Conservation (phyloP, 2,329 filamentous ascomycete species). For the Colletotrichum lini region DNA sequence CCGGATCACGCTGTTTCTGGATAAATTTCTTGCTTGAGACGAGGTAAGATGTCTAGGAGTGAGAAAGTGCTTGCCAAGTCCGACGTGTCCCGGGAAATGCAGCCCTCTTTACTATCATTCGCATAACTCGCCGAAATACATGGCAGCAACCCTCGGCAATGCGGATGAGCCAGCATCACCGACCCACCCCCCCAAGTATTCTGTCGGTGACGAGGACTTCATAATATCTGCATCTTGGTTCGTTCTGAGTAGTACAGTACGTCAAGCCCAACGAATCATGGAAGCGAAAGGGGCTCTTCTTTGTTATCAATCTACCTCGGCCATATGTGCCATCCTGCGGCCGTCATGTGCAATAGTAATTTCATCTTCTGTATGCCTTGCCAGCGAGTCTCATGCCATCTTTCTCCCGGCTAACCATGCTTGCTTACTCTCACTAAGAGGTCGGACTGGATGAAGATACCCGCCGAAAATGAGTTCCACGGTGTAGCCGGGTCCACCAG, state of each 20-base stretch:
- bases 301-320: slow-evolving; percentile 22
- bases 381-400: background rate
- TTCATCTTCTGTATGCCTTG: background rate
- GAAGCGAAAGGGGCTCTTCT: background rate
- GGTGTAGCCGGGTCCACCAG: slow-evolving; percentile 50
- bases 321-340: slow-evolving; percentile 19
- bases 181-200: background rate
- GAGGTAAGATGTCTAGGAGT: background rate
- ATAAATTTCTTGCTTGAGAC: background rate
- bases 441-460: slow-evolving; percentile 53
- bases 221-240: background rate
- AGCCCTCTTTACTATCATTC: background rate
- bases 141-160: background rate
- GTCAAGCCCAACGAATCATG: background rate
- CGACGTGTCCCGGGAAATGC: background rate
- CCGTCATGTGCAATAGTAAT: background rate
- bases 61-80: background rate
- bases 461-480: slow-evolving; percentile 51
- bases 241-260: background rate
- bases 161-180: background rate
- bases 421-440: slow-evolving; percentile 49
- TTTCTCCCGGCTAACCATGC: background rate
- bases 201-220: background rate
- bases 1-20: background rate
- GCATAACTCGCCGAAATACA: slow-evolving; percentile 20